Conservation (phyloP, 129 eudicot species). For the Lonicera japonica region DNA sequence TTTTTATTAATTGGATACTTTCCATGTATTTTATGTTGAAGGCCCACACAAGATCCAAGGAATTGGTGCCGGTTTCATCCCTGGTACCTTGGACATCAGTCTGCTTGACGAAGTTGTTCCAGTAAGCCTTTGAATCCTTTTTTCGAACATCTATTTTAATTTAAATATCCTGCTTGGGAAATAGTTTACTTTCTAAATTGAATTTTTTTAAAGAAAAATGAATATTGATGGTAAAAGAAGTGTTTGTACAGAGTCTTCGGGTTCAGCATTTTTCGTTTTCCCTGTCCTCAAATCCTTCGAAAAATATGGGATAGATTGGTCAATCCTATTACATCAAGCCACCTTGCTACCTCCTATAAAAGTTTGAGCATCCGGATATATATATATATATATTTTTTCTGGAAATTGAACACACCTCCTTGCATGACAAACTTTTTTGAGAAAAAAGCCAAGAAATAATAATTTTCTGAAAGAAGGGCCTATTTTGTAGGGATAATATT, state of each 20-base stretch:
- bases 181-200: background rate
- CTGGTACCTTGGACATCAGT: slow-evolving; percentile 42
- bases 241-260: background rate
- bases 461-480: too few species aligned
- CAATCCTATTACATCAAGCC: background rate
- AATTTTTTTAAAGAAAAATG: background rate
- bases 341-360: too few species aligned
- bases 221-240: background rate
- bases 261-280: background rate
- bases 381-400: too few species aligned
- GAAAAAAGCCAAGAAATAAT: too few species aligned
- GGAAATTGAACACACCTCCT: too few species aligned
- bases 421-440: too few species aligned
- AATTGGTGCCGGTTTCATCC: slow-evolving; percentile 56
- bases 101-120: slow-evolving; percentile 51
- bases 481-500: too few species aligned
- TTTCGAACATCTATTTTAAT: too few species aligned
- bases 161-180: too few species aligned
- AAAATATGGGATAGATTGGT: background rate
- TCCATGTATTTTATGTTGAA: slow-evolving; percentile 12
- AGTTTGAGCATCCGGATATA: too few species aligned
- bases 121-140: slow-evolving; percentile 33
- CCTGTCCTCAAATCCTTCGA: background rate
- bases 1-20: background rate
- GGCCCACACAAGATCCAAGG: slow-evolving; percentile 69